phyloP scores from a whole-genome alignment of 2,329 filamentous ascomycete species.

The Fusarium sp. region DNA sequence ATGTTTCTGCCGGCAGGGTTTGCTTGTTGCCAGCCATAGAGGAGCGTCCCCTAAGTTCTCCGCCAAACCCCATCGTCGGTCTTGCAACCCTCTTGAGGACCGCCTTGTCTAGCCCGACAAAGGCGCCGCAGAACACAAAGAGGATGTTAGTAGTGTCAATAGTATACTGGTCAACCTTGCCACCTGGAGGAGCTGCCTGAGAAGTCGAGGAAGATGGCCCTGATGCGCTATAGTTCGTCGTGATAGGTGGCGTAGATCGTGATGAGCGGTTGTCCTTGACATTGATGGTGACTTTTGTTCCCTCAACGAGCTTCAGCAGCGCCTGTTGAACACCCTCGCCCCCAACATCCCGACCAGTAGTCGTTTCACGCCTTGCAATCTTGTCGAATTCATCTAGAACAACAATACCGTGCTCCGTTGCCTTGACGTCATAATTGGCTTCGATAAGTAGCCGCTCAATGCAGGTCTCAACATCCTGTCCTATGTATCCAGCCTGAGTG shows the following conservation, averaged over 20 bases:
- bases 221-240: slow-evolving; percentile 60
- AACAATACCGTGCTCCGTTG: slow-evolving; percentile 90
- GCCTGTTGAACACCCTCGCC: slow-evolving; percentile 98
- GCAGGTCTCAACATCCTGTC: slow-evolving; percentile 96
- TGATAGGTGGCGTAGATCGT: slow-evolving; percentile 61
- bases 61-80: slow-evolving; percentile 89
- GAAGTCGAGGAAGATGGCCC: slow-evolving; percentile 56
- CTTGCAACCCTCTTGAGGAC: slow-evolving; percentile 88
- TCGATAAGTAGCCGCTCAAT: slow-evolving; percentile 91
- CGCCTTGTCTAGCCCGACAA: slow-evolving; percentile 89
- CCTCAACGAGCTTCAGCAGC: slow-evolving; percentile 93
- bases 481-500: slow-evolving; percentile 96
- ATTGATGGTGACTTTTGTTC: slow-evolving; percentile 90
- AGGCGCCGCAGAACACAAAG: slow-evolving; percentile 96
- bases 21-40: slow-evolving; percentile 60
- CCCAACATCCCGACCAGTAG: slow-evolving; percentile 91
- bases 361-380: slow-evolving; percentile 87
- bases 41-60: slow-evolving; percentile 72
- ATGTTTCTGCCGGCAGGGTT: slow-evolving; percentile 71
- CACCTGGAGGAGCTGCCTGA: slow-evolving; percentile 56
- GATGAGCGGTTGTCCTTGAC: slow-evolving; percentile 79
- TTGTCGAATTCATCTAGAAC: slow-evolving; percentile 98
- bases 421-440: slow-evolving; percentile 85
- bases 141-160: slow-evolving; percentile 96
- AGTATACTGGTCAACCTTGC: slow-evolving; percentile 71